Evolutionary conservation across 495 filamentous ascomycete genomes (phyloP).

Genomic region (Trichoderma virens): DNA sequence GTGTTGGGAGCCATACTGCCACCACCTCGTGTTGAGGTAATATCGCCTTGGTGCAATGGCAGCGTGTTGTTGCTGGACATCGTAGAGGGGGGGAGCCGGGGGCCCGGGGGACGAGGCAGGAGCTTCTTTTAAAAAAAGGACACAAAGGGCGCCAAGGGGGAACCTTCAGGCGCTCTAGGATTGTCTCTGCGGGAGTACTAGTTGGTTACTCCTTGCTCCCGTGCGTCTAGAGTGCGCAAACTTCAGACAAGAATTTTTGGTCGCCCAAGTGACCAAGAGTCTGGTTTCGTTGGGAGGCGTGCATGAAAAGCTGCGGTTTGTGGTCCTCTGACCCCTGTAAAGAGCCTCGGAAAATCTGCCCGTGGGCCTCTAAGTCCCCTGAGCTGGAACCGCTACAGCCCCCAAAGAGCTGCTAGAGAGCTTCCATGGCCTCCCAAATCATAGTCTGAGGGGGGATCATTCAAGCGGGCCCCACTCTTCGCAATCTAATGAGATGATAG

Average conservation of each 20-base stretch:
- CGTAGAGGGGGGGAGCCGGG: conserved; percentile 1
- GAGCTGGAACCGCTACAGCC: conserved; percentile 6
- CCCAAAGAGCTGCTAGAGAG: background rate
- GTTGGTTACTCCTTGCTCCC: conserved; percentile 7
- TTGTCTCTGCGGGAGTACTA: conserved; percentile 1
- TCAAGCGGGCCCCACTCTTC: background rate
- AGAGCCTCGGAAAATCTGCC: conserved; percentile 9
- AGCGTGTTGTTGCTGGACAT: conserved; percentile 3
- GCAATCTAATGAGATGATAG: background rate
- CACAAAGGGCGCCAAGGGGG: background rate
- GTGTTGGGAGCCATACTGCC: conserved; percentile 30
- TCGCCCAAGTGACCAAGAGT: conserved; percentile 8
- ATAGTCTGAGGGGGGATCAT: background rate
- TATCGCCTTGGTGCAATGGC: conserved; percentile 7
- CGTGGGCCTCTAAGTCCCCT: conserved; percentile 6
- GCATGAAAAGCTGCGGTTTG: background rate
- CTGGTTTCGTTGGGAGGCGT: conserved; percentile 8
- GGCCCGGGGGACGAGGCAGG: background rate
- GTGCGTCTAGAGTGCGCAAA: conserved; percentile 7
- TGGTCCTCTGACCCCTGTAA: conserved; percentile 4
- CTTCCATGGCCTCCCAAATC: background rate
- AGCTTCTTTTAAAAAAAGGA: background rate
- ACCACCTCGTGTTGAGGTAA: conserved; percentile 10
- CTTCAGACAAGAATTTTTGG: conserved; percentile 2
- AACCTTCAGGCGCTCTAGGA: background rate